A percentile compares a stretch with the other conserved stretches of the same genome.
These are phyloP conservation scores for Trametopsis cervina DNA, from an alignment of 768 basidiomycete genomes.

Conservation along the genomic window DNA sequence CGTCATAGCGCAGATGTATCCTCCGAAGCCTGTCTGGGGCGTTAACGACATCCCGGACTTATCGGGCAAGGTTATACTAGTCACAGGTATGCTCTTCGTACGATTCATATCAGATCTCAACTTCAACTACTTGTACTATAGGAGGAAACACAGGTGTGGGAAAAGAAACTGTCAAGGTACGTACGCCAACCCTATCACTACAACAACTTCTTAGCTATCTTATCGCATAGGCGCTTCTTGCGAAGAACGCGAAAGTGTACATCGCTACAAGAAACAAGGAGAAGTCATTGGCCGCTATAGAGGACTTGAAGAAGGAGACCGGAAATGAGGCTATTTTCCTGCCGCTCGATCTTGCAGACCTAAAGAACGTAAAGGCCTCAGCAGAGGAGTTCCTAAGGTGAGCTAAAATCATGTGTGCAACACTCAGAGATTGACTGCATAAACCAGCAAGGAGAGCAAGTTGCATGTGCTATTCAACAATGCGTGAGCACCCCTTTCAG, in stretches of 20 bases:
- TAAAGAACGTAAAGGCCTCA: slow-evolving; percentile 30
- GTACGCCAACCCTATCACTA: background rate
- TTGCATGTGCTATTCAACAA: slow-evolving; percentile 49
- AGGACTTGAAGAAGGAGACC: slow-evolving; percentile 39
- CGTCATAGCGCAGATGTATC: background rate
- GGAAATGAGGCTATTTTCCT: slow-evolving; percentile 38
- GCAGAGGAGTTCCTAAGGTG: slow-evolving; percentile 33
- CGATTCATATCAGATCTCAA: background rate
- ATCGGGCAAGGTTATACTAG: slow-evolving; percentile 27
- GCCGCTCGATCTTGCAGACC: slow-evolving; percentile 35
- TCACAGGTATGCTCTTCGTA: slow-evolving; percentile 25
- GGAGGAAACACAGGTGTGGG: slow-evolving; percentile 40
- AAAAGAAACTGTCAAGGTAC: slow-evolving; percentile 49
- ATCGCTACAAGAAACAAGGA: slow-evolving; percentile 40
- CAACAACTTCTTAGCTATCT: background rate
- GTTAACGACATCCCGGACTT: slow-evolving; percentile 40
- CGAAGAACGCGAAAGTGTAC: slow-evolving; percentile 63
- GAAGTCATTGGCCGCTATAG: slow-evolving; percentile 44
- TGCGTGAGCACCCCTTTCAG: slow-evolving; percentile 30
- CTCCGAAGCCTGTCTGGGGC: background rate
- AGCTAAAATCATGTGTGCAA: background rate
- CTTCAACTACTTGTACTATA: background rate
- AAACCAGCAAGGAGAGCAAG: slow-evolving; percentile 34
- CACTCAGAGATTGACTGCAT: background rate
- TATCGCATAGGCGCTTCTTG: slow-evolving; percentile 38